Evolutionary conservation across 2,329 filamentous ascomycete genomes (phyloP).

Genomic region (Colletotrichum ledebouriae): DNA sequence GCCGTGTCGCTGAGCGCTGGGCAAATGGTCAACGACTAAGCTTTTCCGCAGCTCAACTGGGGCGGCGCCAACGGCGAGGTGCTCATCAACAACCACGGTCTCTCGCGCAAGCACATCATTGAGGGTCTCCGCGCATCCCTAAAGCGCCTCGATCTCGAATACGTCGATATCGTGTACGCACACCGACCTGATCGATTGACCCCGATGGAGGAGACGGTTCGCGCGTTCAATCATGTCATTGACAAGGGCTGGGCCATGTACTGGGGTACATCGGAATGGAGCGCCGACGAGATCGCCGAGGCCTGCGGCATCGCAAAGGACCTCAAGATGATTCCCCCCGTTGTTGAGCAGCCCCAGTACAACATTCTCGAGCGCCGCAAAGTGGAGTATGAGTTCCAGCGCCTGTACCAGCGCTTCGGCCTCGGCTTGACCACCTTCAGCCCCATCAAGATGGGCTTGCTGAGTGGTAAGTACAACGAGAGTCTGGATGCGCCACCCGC

Average conservation of each 20-base stretch:
- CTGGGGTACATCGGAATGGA: constrained; percentile 81
- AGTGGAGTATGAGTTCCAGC: constrained; percentile 74
- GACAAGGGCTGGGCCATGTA: constrained; percentile 77
- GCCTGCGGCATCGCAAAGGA: constrained; percentile 72
- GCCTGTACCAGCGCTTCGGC: constrained; percentile 70
- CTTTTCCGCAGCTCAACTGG: constrained; percentile 67
- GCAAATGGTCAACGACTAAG: background rate
- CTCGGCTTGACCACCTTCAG: constrained; percentile 73
- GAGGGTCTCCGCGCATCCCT: constrained; percentile 72
- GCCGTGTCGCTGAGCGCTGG: background rate
- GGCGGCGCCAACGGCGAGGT: constrained; percentile 72
- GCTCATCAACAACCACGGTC: constrained; percentile 71
- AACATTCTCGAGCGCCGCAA: constrained; percentile 73
- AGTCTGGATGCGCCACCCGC: constrained; percentile 65
- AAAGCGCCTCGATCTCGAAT: constrained; percentile 67
- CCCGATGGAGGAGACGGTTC: constrained; percentile 78
- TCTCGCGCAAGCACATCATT: constrained; percentile 72
- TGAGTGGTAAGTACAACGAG: constrained; percentile 76
- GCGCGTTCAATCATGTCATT: constrained; percentile 79
- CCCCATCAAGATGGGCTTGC: constrained; percentile 69
- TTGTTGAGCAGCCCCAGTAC: constrained; percentile 78
- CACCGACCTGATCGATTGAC: constrained; percentile 77
- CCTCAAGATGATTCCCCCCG: constrained; percentile 71
- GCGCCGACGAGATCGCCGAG: constrained; percentile 75
- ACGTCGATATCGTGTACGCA: constrained; percentile 78